phyloP scores from a whole-genome alignment of 1,284 basidiomycete species.

The Melampsora americana region DNA sequence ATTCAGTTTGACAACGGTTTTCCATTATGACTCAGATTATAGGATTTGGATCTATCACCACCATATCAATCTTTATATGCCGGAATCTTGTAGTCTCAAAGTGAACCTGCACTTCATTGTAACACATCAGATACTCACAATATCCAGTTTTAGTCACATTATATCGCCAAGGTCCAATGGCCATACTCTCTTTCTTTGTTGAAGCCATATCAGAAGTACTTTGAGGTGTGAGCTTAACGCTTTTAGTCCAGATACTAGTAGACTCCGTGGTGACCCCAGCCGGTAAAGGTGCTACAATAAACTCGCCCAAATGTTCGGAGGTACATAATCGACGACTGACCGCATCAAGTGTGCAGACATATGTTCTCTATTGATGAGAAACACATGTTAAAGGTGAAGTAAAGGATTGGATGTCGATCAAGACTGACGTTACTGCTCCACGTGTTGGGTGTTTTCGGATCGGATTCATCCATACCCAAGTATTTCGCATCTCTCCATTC shows the following conservation, averaged over 20 bases:
- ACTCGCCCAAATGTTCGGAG: constrained; percentile 69
- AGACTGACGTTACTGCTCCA: constrained; percentile 53
- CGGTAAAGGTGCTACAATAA: constrained; percentile 68
- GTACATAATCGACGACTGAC: constrained; percentile 69
- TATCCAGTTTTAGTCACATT: constrained; percentile 49
- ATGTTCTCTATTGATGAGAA: constrained; percentile 69
- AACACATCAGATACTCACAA: constrained; percentile 39
- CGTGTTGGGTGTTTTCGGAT: constrained; percentile 47
- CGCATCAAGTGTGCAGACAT: constrained; percentile 78
- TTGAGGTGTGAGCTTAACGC: constrained; percentile 53
- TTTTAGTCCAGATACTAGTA: constrained; percentile 60
- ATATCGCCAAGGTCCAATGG: constrained; percentile 49
- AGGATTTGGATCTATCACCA: constrained; percentile 1
- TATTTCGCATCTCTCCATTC: constrained; percentile 85
- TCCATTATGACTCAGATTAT: no score
- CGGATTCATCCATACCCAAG: constrained; percentile 63
- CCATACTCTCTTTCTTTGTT: constrained; percentile 46
- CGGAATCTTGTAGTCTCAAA: no score
- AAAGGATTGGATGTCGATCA: constrained; percentile 29
- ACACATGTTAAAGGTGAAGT: background rate
- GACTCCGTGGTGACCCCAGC: constrained; percentile 63
- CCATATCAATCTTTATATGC: background rate
- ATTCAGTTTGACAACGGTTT: constrained; percentile 40
- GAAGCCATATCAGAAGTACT: constrained; percentile 47
- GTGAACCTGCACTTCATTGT: no score